Conservation (phyloP, 2,329 filamentous ascomycete genomes). For the Aureobasidium sp. region DNA sequence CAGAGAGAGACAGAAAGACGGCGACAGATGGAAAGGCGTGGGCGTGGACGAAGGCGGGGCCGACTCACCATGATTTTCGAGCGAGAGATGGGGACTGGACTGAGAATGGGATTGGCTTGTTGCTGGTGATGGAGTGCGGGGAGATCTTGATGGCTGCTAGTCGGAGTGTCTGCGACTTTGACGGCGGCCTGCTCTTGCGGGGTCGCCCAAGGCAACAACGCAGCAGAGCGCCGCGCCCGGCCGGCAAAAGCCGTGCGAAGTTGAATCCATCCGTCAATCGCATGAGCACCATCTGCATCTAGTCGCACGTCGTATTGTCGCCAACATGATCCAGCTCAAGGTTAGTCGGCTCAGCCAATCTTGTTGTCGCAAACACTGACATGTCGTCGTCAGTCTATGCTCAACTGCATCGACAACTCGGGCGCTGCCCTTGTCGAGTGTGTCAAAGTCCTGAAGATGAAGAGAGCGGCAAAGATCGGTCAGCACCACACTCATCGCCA, state of each 20-base stretch:
- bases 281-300: neutral
- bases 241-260: neutral
- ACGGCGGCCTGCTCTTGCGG: too few species aligned
- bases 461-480: slow-evolving; percentile 84
- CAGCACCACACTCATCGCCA: slow-evolving; percentile 29
- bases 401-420: slow-evolving; percentile 99
- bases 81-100: too few species aligned
- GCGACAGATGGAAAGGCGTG: neutral
- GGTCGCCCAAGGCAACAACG: too few species aligned
- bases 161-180: too few species aligned
- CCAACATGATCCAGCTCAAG: slow-evolving; percentile 68
- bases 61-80: neutral
- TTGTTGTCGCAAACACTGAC: neutral
- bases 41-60: too few species aligned
- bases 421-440: slow-evolving; percentile 96
- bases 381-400: slow-evolving; percentile 62
- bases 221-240: too few species aligned
- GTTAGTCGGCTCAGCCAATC: slow-evolving; percentile 20
- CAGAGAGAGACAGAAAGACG: neutral
- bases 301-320: neutral
- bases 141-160: too few species aligned
- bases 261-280: slow-evolving; percentile 1
- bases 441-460: slow-evolving; percentile 85
- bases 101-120: too few species aligned
- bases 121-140: too few species aligned